Percentiles rank a stretch among this genome's conserved stretches.
phyloP scores from a whole-genome alignment of 148 eudicot genomes.

The Nepenthes mirabilis region DNA sequence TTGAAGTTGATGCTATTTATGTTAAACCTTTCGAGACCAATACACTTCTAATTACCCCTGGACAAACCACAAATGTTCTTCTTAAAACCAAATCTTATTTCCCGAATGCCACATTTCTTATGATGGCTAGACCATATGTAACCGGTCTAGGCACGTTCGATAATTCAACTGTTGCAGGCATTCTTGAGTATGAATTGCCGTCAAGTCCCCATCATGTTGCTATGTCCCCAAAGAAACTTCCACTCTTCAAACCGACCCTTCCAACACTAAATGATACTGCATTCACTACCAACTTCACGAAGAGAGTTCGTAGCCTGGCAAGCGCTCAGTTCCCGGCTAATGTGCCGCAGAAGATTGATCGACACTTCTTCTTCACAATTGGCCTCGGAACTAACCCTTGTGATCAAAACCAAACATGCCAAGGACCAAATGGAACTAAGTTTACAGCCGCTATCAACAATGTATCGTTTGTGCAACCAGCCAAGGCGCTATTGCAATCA shows the following conservation, averaged over 20 bases:
- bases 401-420: constrained; percentile 28
- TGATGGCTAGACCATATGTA: constrained; percentile 53
- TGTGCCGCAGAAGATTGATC: constrained; percentile 39
- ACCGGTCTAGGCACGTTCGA: constrained; percentile 58
- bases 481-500: constrained; percentile 40
- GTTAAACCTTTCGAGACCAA: constrained; percentile 38
- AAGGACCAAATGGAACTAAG: constrained; percentile 40
- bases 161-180: constrained; percentile 53
- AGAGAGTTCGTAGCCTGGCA: constrained; percentile 39
- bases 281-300: constrained; percentile 29
- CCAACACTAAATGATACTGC: constrained; percentile 50
- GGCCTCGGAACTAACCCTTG: constrained; percentile 52
- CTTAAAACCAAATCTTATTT: constrained; percentile 26
- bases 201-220: constrained; percentile 1
- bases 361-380: constrained; percentile 44
- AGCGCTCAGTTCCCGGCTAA: constrained; percentile 46
- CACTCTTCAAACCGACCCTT: constrained; percentile 33
- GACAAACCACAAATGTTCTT: constrained; percentile 49
- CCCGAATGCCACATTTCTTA: constrained; percentile 40
- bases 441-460: constrained; percentile 50
- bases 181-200: constrained; percentile 30
- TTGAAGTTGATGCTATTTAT: constrained; percentile 36
- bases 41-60: constrained; percentile 29
- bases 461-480: constrained; percentile 48
- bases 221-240: constrained; percentile 22